Base-by-base conservation (phyloP, 2,329 filamentous ascomycete genomes). In the Exophiala calicioides region DNA sequence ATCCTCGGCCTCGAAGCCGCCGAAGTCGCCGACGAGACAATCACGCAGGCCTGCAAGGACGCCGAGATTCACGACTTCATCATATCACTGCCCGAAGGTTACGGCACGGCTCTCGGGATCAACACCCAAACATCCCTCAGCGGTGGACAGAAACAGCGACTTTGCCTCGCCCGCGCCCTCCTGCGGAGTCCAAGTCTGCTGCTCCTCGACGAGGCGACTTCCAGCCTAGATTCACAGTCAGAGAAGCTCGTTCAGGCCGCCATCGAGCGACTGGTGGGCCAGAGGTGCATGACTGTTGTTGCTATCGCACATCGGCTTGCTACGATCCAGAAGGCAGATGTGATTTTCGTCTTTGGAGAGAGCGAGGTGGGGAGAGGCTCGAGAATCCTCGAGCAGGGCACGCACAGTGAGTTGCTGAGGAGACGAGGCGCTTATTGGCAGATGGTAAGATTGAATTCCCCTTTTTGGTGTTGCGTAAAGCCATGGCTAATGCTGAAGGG, bases 301-400 rank as follows among this genome's bases (percentile, higher is more conserved):
- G 85, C 86, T 2, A 86, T 93, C 8, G 88, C 88, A 1, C 88
- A 91, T 63, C 75, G 87, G 10, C 71, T 91, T 37, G 84, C 84
- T 0, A 91, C 85, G 9, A 82, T 90, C 15, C 86, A 87, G 64
- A 85, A 90, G 57, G 85, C 86, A 1, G 83, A 91, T 63, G 71
- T 83, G n/a, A 90, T 90, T 31, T 88, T 87, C 58, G 86, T 91
- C 0, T 79, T 93, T 36, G 85, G 85, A 8, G 76, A 82, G 50
- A 81, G 84, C 6, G 56, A 53, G 5, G 37, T 43, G 5, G 59
- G 56, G 1, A 18, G 35, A 7, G 63, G 62, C 3, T 63, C 62
- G 1, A 77, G 64, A 16, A 74, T 86, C 27, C 68, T 80, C 1
- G 81, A 86, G 60, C 67, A 71, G 44, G 82, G 85, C n/a, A 75